Evolutionary conservation across 2,329 filamentous ascomycete species (phyloP), one percentile per base, ranked within the genome.

Genomic region (Phaeomoniella chlamydospora): DNA sequence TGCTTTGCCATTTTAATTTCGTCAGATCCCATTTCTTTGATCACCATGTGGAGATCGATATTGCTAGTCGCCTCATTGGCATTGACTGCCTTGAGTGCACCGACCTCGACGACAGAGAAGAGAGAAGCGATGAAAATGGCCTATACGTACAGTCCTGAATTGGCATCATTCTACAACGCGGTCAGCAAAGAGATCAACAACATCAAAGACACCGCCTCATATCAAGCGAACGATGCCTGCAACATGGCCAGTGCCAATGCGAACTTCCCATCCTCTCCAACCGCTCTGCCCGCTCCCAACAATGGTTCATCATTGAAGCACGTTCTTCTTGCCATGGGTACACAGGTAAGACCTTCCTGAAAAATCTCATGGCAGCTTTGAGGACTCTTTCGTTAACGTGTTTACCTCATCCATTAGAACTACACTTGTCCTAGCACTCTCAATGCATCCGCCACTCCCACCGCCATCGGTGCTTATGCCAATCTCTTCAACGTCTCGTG

Each of bases 401-500:
- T n/a, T n/a, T n/a, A n/a, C n/a, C n/a, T n/a, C n/a, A n/a, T n/a
- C 18, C n/a, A 22, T 30, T 78, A 94, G 62, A 94, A 94, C 69
- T 96, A 94, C 66, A 92, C 84, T 35, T 94, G 88, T 66, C 65
- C 72, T 39, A 26, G 9, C 6, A 26, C 22, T 9, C 9, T 26
- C 22, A 61, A 68, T 37, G 59, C 59, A 42, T 71, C 80, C 46
- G 53, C 71, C 2, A 70, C 70, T 3, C 87, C 88, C 11, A 65
- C 64, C 6, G 67, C 77, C 13, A 57, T 66, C 34, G 88, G 88
- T 43, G 88, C 88, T 37, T 53, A 84, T 0, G 88, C 88, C 37
- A 77, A 74, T 1, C 81, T 96, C 48, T 94, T 82, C 75, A 86
- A 94, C 59, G 81, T 77, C 40, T 82, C 77, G 46, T 94, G 88